A percentile compares a stretch with the other conserved stretches of the same genome.
phyloP scores from a whole-genome alignment of 768 basidiomycete genomes.

The Trametes coccinea region DNA sequence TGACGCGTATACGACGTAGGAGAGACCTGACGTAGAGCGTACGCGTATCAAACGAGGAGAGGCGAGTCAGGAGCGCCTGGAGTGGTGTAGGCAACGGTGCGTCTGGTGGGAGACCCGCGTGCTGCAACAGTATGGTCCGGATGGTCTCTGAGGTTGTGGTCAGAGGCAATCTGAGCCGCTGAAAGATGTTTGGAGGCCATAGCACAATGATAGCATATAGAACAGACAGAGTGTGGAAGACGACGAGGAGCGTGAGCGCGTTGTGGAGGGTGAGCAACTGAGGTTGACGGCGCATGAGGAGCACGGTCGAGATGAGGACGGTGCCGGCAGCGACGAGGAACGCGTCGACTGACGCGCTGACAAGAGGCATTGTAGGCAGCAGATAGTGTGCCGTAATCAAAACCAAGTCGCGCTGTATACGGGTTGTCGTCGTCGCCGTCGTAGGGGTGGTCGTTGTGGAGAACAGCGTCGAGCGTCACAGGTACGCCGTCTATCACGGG shows the following conservation, averaged over 20 bases:
- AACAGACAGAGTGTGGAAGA: conserved; percentile 52
- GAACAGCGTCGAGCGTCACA: not conserved
- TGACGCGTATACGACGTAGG: not conserved
- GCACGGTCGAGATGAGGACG: conserved; percentile 21
- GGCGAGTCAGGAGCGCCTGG: conserved; percentile 52
- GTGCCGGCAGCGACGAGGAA: conserved; percentile 23
- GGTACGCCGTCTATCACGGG: not conserved
- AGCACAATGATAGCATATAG: conserved; percentile 46
- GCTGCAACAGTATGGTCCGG: conserved; percentile 44
- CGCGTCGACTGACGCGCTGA: conserved; percentile 30
- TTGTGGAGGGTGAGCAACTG: conserved; percentile 24
- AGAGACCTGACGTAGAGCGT: conserved; percentile 59
- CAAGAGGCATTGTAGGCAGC: conserved; percentile 30
- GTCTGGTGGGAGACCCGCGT: conserved; percentile 35
- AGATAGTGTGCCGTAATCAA: too few relatives aligned
- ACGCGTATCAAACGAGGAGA: conserved; percentile 59
- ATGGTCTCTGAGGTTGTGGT: conserved; percentile 56
- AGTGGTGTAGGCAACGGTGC: conserved; percentile 45
- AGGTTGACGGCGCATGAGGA: conserved; percentile 18
- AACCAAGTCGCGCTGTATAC: too few relatives aligned
- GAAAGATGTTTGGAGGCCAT: conserved; percentile 65
- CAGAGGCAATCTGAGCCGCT: conserved; percentile 52
- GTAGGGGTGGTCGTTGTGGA: not conserved
- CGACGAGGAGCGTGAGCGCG: conserved; percentile 41
- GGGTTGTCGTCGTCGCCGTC: not conserved